Evolutionary conservation across 495 filamentous ascomycete species (phyloP).

Genomic region (Paragyromitra xinjiangensis): DNA sequence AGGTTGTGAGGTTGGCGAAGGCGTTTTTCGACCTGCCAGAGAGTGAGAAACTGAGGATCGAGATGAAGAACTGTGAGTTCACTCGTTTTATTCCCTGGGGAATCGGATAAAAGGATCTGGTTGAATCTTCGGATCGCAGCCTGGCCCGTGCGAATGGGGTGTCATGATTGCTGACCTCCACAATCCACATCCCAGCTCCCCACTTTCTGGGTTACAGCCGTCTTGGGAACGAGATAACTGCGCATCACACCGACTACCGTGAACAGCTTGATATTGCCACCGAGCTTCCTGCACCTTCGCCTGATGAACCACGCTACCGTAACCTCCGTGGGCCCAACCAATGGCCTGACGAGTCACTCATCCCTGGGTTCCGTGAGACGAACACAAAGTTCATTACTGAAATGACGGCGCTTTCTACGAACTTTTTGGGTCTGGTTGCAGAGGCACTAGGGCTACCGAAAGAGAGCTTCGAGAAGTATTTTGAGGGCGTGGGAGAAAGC

Average conservation of each 20-base stretch:
- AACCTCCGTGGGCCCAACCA: conserved; percentile 87
- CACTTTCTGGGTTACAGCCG: conserved; percentile 70
- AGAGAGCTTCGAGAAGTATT: conserved; percentile 81
- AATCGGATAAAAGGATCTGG: neutral
- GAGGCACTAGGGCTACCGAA: conserved; percentile 81
- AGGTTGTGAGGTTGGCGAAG: conserved; percentile 74
- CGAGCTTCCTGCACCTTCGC: conserved; percentile 72
- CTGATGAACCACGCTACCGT: conserved; percentile 74
- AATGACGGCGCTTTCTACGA: conserved; percentile 74
- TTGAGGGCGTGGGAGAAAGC: conserved; percentile 66
- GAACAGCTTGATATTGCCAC: conserved; percentile 93
- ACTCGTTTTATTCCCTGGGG: neutral
- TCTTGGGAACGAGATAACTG: conserved; percentile 67
- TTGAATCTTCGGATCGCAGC: conserved; percentile 12
- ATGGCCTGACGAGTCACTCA: conserved; percentile 76
- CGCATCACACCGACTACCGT: conserved; percentile 69
- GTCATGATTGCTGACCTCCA: conserved; percentile 19
- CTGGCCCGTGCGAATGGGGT: neutral
- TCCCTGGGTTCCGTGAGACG: conserved; percentile 76
- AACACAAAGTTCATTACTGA: conserved; percentile 77
- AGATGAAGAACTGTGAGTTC: conserved; percentile 56
- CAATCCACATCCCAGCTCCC: conserved; percentile 44
- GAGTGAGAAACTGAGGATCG: conserved; percentile 72
- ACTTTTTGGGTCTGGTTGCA: conserved; percentile 82
- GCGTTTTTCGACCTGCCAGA: conserved; percentile 82